Evolutionary conservation across 306 rosid genomes (phyloP), one percentile per base, ranked within the genome.

Genomic region (Quercus berberidifolia): DNA sequence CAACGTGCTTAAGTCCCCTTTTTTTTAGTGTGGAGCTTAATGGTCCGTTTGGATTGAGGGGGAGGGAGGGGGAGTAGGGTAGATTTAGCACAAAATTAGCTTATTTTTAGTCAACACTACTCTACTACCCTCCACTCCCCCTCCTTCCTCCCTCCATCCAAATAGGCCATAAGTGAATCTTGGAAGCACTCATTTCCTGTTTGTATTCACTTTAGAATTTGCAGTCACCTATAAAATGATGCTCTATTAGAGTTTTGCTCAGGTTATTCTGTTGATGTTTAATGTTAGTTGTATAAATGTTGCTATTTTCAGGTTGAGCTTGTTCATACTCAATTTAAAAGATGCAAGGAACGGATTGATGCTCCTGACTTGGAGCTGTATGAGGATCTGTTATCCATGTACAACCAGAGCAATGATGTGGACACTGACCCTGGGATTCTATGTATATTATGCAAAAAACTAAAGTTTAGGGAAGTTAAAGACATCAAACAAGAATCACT

Each of bases 241-340:
- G 12, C 69, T 13, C 65, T 69, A 5, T 9, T 69, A 31, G 23
- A 49, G 31, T 7, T 62, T 83, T 70, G 2, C 25, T 41, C 5
- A 9, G 43, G 31, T 28, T 2, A 2, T 67, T 23, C 14, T 67
- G 54, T 69, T 57, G 7, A 41, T 5, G 62, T 49, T 76, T 70
- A 12, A 7, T 73, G 20, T 59, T 54, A 52, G 14, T 77, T 23
- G 68, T 49, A 79, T 65, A 67, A 19, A 78, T 62, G 58, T 38
- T 81, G 64, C 71, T 7, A 54, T 80, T 86, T 60, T 64, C 82
- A 91, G 98, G 86, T 91, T 58, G 96, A 86, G 69, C 98, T 93
- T 65, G 94, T 93, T 84, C 87, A 82, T 74, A 77, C 90, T 76
- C 98, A 93, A 79, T 93, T 93, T 85, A 80, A 84, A 91, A 85